Evolutionary conservation across 1,284 basidiomycete genomes (phyloP).

Genomic region (Ustilago trichophora): DNA sequence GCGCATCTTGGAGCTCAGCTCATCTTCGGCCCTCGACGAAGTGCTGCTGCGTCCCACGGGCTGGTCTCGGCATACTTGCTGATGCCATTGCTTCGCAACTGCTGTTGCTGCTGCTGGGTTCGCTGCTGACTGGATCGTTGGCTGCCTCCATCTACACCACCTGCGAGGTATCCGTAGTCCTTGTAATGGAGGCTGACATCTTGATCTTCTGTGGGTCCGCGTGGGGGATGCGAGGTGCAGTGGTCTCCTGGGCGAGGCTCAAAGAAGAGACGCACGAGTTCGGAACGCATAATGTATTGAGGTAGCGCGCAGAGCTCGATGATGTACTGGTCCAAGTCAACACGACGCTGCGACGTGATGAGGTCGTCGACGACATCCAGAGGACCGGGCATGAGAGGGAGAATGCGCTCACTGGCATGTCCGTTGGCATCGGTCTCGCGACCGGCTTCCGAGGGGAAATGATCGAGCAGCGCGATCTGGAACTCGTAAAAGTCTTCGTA

Average conservation of each 20-base stretch:
- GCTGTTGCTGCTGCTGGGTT: conserved; percentile 3
- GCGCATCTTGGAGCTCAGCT: conserved; percentile 34
- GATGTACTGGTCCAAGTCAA: conserved; percentile 89
- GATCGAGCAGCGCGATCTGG: conserved; percentile 77
- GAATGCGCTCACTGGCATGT: conserved; percentile 73
- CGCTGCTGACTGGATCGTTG: conserved; percentile 17
- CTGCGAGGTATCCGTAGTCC: conserved; percentile 39
- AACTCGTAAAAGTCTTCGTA: conserved; percentile 99
- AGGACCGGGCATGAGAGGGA: conserved; percentile 96
- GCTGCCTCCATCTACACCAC: conserved; percentile 8
- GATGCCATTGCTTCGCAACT: conserved; percentile 25
- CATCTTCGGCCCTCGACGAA: conserved; percentile 26
- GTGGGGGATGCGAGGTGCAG: conserved; percentile 53
- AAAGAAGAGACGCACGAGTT: conserved; percentile 84
- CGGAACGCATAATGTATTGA: conserved; percentile 82
- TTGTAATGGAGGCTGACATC: conserved; percentile 28
- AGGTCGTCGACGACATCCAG: conserved; percentile 81
- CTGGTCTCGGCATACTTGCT: conserved; percentile 48
- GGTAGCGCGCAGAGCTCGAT: conserved; percentile 78
- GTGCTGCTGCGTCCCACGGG: conserved; percentile 34
- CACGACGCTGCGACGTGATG: conserved; percentile 81
- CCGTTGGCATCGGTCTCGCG: conserved; percentile 64
- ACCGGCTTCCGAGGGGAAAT: conserved; percentile 40
- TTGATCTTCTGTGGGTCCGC: conserved; percentile 19
- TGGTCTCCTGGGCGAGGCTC: conserved; percentile 84